These are phyloP conservation scores for Populus pruinosa DNA, from an alignment of 345 rosid species.

Conservation along the genomic window DNA sequence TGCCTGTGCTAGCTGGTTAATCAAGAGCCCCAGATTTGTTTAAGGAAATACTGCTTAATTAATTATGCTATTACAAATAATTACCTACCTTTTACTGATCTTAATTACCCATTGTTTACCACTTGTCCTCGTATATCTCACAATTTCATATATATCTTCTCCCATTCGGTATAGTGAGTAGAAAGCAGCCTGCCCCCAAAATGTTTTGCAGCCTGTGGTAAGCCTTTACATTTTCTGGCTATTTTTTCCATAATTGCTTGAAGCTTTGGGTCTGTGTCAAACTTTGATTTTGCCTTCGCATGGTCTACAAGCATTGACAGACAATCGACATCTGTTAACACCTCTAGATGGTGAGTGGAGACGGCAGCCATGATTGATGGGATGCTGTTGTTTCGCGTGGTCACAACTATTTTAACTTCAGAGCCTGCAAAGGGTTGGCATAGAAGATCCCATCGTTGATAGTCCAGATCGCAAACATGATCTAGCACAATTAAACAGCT, in stretches of 20 bases:
- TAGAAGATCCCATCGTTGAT: background rate
- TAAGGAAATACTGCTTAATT: too few species aligned
- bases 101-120: too few species aligned
- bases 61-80: too few species aligned
- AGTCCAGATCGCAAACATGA: background rate
- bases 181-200: background rate
- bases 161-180: background rate
- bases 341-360: background rate
- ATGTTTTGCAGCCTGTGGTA: background rate
- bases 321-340: background rate
- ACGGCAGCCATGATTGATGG: background rate
- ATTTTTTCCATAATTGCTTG: background rate
- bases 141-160: background rate
- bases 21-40: too few species aligned
- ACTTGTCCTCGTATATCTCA: background rate
- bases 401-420: background rate
- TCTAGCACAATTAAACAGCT: background rate
- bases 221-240: background rate
- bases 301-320: background rate
- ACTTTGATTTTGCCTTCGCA: background rate
- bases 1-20: too few species aligned
- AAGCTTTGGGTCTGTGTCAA: background rate
- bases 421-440: background rate
- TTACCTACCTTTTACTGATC: too few species aligned
- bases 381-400: background rate